Percentiles rank a stretch among this genome's conserved stretches.
Conservation (phyloP, 1,284 basidiomycete genomes). For the Ceratobasidium sp. region DNA sequence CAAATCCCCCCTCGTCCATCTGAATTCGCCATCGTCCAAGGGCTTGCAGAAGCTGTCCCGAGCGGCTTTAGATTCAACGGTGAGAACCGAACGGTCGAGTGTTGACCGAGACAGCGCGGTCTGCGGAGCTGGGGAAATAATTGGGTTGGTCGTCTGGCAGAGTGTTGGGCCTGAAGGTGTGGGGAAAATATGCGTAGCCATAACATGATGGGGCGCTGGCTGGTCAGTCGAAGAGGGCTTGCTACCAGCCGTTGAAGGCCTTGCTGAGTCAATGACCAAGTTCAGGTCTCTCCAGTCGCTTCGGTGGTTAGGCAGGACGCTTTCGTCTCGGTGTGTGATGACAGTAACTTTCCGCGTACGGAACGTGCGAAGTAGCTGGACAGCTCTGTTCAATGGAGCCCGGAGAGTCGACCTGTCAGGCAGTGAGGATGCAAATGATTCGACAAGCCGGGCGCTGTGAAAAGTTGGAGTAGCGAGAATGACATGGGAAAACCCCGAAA, state of each 20-base stretch:
- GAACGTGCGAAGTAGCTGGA: slow-evolving; percentile 59
- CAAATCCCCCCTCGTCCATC: slow-evolving; percentile 53
- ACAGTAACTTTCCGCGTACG: slow-evolving; percentile 53
- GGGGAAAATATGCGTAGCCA: slow-evolving; percentile 66
- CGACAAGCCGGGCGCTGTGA: slow-evolving; percentile 60
- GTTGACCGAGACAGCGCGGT: slow-evolving; percentile 63
- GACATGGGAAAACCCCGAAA: slow-evolving; percentile 65
- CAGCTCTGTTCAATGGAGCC: slow-evolving; percentile 50
- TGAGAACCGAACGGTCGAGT: slow-evolving; percentile 68
- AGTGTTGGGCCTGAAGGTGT: slow-evolving; percentile 49
- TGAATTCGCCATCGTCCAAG: background rate
- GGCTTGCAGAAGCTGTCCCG: slow-evolving; percentile 27
- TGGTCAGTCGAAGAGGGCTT: slow-evolving; percentile 47
- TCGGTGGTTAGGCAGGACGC: slow-evolving; percentile 60
- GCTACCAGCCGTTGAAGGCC: slow-evolving; percentile 36
- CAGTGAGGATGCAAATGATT: slow-evolving; percentile 55
- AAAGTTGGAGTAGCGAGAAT: slow-evolving; percentile 75
- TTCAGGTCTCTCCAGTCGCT: slow-evolving; percentile 70
- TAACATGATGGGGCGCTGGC: slow-evolving; percentile 59
- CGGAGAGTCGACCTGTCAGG: slow-evolving; percentile 47
- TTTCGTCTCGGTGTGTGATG: slow-evolving; percentile 61
- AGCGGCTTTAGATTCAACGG: slow-evolving; percentile 59
- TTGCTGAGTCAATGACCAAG: slow-evolving; percentile 55
- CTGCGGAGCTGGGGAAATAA: slow-evolving; percentile 59
- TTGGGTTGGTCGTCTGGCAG: slow-evolving; percentile 77